Conservation (phyloP, 1,139 yeast species). For the Yamadazyma trypodendri region DNA sequence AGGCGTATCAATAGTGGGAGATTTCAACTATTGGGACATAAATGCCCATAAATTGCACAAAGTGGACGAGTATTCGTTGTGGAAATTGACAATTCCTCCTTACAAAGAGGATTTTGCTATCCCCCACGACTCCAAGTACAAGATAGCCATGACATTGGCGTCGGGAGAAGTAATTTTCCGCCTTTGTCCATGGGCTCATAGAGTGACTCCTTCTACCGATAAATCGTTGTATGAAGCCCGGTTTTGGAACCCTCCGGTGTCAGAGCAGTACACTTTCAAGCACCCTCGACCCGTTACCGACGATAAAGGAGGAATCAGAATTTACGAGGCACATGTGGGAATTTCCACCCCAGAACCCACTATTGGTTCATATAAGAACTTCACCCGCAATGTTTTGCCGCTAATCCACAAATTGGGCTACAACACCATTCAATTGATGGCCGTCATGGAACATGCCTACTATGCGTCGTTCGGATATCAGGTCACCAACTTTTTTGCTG, state of each 20-base stretch:
- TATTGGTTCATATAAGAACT: slow-evolving; percentile 82
- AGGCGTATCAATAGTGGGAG: slow-evolving; percentile 78
- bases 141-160: slow-evolving; percentile 64
- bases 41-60: slow-evolving; percentile 53
- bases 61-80: slow-evolving; percentile 65
- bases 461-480: slow-evolving; percentile 98
- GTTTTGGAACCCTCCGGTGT: slow-evolving; percentile 78
- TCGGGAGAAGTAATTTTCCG: slow-evolving; percentile 74
- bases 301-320: slow-evolving; percentile 56
- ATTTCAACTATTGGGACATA: slow-evolving; percentile 81
- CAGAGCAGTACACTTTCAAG: slow-evolving; percentile 54
- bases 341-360: slow-evolving; percentile 89
- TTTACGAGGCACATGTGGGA: slow-evolving; percentile 96
- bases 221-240: slow-evolving; percentile 68
- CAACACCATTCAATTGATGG: slow-evolving; percentile 94
- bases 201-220: slow-evolving; percentile 71
- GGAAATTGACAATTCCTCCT: slow-evolving; percentile 58
- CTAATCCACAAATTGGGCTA: slow-evolving; percentile 81
- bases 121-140: slow-evolving; percentile 78
- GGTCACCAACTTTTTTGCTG: slow-evolving; percentile 88
- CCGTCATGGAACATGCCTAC: slow-evolving; percentile 98
- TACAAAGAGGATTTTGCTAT: slow-evolving; percentile 62
- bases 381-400: slow-evolving; percentile 80
- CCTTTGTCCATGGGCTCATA: slow-evolving; percentile 83
- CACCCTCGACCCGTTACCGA: slow-evolving; percentile 56